Percentiles rank a stretch among this genome's conserved stretches.
Evolutionary conservation across 345 rosid species (phyloP).

Genomic region (Eucalyptus albens): DNA sequence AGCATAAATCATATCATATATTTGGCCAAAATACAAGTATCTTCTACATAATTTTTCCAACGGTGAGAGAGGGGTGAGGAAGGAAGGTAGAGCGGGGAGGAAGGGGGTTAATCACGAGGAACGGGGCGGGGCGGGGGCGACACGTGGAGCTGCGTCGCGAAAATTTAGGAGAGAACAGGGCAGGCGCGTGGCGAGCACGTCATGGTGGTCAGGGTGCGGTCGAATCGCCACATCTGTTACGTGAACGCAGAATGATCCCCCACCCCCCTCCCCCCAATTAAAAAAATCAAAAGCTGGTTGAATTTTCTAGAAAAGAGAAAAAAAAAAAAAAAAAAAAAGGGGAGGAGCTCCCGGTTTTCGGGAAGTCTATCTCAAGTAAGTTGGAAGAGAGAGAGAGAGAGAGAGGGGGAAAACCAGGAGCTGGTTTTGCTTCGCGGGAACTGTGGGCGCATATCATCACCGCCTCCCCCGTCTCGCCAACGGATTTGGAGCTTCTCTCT

Average conservation of each 20-base stretch:
- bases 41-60: fast-evolving
- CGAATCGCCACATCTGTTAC: not conserved
- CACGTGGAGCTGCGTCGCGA: not conserved
- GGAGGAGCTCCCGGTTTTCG: not conserved
- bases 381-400: not conserved
- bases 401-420: not conserved
- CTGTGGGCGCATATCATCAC: not conserved
- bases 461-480: not conserved
- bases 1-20: too few species aligned
- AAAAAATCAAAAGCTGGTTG: not conserved
- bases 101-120: not conserved
- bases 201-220: not conserved
- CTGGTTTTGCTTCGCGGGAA: not conserved
- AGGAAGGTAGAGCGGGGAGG: not conserved
- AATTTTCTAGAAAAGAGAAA: not conserved
- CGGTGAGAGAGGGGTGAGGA: not conserved
- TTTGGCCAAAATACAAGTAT: not conserved
- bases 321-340: too few species aligned
- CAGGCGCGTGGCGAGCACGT: not conserved
- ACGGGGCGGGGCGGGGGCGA: not conserved
- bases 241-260: not conserved
- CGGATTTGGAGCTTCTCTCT: not conserved
- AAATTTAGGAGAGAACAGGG: not conserved
- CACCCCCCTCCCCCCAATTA: too few species aligned
- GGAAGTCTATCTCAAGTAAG: not conserved